Conservation (phyloP, 805 yeast species). For the Zygosaccharomyces siamensis region DNA sequence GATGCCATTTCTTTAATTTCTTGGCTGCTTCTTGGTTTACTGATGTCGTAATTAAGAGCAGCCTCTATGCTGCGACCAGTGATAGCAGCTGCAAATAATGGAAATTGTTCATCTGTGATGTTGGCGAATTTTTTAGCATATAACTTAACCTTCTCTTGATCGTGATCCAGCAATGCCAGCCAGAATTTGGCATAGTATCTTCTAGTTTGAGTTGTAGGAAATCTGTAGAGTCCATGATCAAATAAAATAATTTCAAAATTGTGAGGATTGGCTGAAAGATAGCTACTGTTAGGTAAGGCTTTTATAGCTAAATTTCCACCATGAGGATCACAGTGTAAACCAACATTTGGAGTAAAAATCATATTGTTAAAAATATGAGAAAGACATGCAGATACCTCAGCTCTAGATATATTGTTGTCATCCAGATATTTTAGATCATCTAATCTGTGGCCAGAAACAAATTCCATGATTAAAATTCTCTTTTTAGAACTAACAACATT, state of each 20-base stretch:
- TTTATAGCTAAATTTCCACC: constrained; percentile 93
- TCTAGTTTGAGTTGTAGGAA: constrained; percentile 71
- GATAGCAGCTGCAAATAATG: constrained; percentile 84
- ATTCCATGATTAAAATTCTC: constrained; percentile 85
- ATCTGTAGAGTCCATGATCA: constrained; percentile 92
- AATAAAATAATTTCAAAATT: constrained; percentile 89
- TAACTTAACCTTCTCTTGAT: constrained; percentile 57
- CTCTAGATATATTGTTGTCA: constrained; percentile 58
- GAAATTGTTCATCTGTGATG: constrained; percentile 70
- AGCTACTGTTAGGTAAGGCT: constrained; percentile 30
- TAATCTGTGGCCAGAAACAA: constrained; percentile 71
- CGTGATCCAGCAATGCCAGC: constrained; percentile 77
- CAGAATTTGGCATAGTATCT: constrained; percentile 86
- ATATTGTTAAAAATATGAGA: constrained; percentile 89
- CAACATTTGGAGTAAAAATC: constrained; percentile 91
- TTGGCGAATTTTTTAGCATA: constrained; percentile 80
- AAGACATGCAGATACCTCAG: constrained; percentile 77
- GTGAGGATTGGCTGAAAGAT: constrained; percentile 39
- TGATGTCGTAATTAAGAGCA: constrained; percentile 62
- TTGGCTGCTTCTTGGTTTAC: constrained; percentile 46
- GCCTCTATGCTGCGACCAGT: constrained; percentile 88
- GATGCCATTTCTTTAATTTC: constrained; percentile 68
- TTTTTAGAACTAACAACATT: constrained; percentile 57
- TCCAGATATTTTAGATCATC: constrained; percentile 69
- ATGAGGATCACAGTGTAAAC: constrained; percentile 97